A percentile compares a stretch with the other conserved stretches of the same genome.
Conservation (phyloP, 345 rosid genomes). For the Anacardium occidentale region DNA sequence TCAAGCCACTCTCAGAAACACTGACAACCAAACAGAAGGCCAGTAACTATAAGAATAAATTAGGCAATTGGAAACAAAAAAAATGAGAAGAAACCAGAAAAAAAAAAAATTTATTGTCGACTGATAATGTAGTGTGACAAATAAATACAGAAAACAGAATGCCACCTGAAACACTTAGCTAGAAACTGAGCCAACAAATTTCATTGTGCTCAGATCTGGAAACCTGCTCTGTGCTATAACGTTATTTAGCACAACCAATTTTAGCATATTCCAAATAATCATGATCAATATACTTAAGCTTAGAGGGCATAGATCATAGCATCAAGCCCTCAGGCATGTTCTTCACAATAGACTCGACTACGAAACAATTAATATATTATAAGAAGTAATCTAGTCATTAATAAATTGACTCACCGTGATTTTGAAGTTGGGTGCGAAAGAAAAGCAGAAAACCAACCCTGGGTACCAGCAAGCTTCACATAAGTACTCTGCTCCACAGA, state of each 20-base stretch:
- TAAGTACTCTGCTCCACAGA: conserved; percentile 52
- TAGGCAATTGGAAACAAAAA: too few relatives aligned
- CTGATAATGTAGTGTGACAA: not conserved
- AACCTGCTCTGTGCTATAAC: not conserved
- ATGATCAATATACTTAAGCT: not conserved
- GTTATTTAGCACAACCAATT: not conserved
- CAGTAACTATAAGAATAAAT: not conserved
- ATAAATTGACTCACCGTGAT: conserved; percentile 33
- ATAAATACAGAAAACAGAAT: not conserved
- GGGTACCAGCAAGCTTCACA: conserved; percentile 63
- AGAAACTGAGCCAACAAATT: not conserved
- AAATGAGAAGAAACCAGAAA: not conserved
- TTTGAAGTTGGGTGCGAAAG: conserved; percentile 49
- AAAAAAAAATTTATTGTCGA: not conserved
- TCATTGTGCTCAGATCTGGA: not conserved
- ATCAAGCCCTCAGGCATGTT: conserved; percentile 7
- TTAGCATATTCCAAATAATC: not conserved
- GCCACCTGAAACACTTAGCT: not conserved
- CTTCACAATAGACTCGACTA: conserved; percentile 3
- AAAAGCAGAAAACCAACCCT: conserved; percentile 62
- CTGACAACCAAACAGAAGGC: not conserved
- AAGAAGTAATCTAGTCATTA: not conserved
- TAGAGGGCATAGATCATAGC: not conserved
- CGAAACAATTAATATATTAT: not conserved
- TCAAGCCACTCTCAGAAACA: not conserved